Conservation (phyloP, 2,329 filamentous ascomycete species). For the Tolypocladium guangdongense region DNA sequence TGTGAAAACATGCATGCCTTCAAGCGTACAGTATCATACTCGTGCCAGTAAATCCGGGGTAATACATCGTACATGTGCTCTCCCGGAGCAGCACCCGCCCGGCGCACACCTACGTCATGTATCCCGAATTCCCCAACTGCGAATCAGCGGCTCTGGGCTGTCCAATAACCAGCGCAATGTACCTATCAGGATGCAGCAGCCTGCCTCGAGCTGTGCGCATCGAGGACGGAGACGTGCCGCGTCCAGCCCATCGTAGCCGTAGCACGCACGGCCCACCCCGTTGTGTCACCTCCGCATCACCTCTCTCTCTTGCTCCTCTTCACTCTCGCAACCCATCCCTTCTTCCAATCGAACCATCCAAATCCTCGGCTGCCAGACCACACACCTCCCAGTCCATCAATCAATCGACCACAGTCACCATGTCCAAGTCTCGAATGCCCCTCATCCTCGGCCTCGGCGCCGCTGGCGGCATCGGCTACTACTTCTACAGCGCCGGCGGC, state of each 20-base stretch:
- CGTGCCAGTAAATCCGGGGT: neutral
- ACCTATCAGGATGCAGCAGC: neutral
- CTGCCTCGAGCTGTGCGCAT: too few relatives aligned
- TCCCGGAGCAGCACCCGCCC: neutral
- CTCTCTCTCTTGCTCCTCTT: neutral
- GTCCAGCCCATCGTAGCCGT: constrained; percentile 1
- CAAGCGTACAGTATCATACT: too few relatives aligned
- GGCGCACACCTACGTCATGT: constrained; percentile 6
- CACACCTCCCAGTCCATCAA: neutral
- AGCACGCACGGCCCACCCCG: too few relatives aligned
- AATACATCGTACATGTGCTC: neutral
- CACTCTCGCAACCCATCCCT: neutral
- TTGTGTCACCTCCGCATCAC: constrained; percentile 2
- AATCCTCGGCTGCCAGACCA: neutral
- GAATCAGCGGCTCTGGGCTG: neutral
- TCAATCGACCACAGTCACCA: constrained; percentile 15
- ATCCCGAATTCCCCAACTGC: neutral
- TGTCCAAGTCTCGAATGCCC: constrained; percentile 37
- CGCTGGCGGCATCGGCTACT: constrained; percentile 68
- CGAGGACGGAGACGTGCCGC: neutral
- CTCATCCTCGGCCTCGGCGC: constrained; percentile 48
- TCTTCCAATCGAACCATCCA: neutral
- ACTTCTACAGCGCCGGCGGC: constrained; percentile 81
- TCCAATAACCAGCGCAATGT: neutral
- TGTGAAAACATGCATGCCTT: too few relatives aligned